A percentile compares a stretch with the other conserved stretches of the same genome.
These are phyloP conservation scores for Heterobasidion occidentale DNA, from an alignment of 1,284 basidiomycete species.

Conservation along the genomic window DNA sequence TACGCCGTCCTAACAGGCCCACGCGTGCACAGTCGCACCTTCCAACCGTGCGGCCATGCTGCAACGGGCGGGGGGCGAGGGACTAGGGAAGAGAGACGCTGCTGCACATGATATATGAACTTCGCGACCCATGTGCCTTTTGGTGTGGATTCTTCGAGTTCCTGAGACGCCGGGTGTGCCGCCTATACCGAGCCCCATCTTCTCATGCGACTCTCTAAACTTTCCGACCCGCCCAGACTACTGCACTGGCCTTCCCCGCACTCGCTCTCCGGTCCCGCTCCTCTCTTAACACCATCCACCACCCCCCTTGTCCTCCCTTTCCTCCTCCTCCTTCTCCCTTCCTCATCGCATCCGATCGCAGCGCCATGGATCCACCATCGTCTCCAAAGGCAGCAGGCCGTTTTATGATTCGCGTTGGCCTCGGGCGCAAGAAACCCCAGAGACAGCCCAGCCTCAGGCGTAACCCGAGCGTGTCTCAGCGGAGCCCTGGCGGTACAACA, in stretches of 20 bases:
- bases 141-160: background rate
- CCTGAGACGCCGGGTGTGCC: no score
- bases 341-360: background rate
- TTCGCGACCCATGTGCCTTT: background rate
- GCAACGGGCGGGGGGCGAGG: no score
- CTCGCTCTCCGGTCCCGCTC: background rate
- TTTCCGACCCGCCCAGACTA: background rate
- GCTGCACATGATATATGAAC: no score
- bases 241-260: background rate
- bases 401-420: constrained; percentile 3
- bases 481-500: background rate
- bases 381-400: background rate
- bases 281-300: background rate
- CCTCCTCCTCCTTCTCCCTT: background rate
- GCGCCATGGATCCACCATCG: background rate
- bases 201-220: background rate
- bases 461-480: background rate
- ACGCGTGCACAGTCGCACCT: no score
- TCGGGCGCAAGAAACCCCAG: constrained; percentile 3
- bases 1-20: no score
- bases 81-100: no score
- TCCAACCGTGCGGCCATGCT: no score
- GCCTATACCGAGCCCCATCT: background rate
- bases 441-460: background rate
- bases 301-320: background rate